Evolutionary conservation across 306 rosid genomes (phyloP), one percentile per base, ranked within the genome.

Genomic region (Acacia acuminata): DNA sequence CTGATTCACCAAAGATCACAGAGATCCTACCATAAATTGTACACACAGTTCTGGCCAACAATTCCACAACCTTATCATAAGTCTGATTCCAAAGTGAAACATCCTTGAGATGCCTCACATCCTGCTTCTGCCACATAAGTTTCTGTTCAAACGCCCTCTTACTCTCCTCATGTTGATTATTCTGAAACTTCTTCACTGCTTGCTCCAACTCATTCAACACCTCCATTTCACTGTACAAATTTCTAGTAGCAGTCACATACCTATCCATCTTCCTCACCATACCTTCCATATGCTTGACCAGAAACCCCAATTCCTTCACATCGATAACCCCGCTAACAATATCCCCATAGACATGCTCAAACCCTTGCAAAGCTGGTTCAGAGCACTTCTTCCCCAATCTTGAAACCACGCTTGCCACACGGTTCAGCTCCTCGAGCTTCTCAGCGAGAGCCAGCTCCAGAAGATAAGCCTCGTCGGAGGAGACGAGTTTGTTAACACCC

Each of bases 241-340:
- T 92, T 71, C 92, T 89, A 10, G 99, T 94, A 2, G 94, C 89
- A 85, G 84, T 91, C 65, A 96, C 94, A 82, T 84, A 92, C 91
- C 97, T 91, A 85, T 94, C 97, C 99, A 96, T 89, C 82, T 91
- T 96, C 94, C 85, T 92, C 87, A 88, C 89, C 98, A 96, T 94
- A 32, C 92, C 94, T n/a, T 96, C 99, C 98, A 96, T 96, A 53
- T 92, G 98, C 88, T 91, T 96, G 43, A 92, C 99, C 73, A 94
- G 84, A 84, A 96, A 96, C 66, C 99, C 97, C 85, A 96, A 84
- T 66, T 94, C 98, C 86, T 80, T 91, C 76, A 94, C 97, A 61
- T 90, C 91, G 55, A 96, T 96, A 22, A 88, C 94, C 76, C 97
- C 94, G 80, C 74, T 73, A 63, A 92, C 86, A 66, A 96, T 88